A percentile compares a stretch with the other conserved stretches of the same genome.
Evolutionary conservation across 2,329 filamentous ascomycete genomes (phyloP).

Genomic region (Sporothrix phasma): DNA sequence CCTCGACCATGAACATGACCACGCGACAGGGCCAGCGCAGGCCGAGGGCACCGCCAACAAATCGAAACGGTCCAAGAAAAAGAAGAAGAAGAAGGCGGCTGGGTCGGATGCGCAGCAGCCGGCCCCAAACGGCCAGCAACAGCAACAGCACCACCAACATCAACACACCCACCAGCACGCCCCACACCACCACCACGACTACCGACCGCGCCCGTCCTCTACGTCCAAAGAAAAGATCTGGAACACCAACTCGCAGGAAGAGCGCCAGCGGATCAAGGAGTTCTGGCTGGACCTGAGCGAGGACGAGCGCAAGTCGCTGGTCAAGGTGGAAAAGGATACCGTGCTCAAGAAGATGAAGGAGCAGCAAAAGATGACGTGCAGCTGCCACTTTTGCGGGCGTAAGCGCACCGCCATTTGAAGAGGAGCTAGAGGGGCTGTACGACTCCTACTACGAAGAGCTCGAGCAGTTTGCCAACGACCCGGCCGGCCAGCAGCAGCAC

Average conservation of each 20-base stretch:
- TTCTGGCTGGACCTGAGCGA: conserved; percentile 95
- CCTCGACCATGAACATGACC: conserved; percentile 18
- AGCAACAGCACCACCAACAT: neutral
- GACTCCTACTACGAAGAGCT: conserved; percentile 98
- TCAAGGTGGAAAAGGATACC: conserved; percentile 97
- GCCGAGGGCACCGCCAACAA: conserved; percentile 27
- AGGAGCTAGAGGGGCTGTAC: conserved; percentile 93
- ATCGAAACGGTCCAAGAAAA: conserved; percentile 56
- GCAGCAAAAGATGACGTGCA: conserved; percentile 98
- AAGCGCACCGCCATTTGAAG: conserved; percentile 96
- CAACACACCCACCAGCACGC: neutral
- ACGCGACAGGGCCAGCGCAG: conserved; percentile 25
- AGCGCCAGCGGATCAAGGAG: conserved; percentile 93
- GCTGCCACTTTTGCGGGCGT: conserved; percentile 90
- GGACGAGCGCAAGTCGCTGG: conserved; percentile 85
- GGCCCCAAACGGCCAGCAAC: neutral
- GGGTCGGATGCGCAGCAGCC: neutral
- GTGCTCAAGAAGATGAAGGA: conserved; percentile 99
- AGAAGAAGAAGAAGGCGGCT: conserved; percentile 47
- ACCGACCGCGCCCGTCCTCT: neutral
- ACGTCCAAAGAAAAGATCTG: conserved; percentile 80
- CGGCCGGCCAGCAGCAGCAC: conserved; percentile 40
- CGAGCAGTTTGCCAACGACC: conserved; percentile 87
- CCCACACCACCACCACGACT: conserved; percentile 27
- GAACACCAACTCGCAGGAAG: conserved; percentile 90